Conservation (phyloP, 768 basidiomycete species). For the Boletus edulis region DNA sequence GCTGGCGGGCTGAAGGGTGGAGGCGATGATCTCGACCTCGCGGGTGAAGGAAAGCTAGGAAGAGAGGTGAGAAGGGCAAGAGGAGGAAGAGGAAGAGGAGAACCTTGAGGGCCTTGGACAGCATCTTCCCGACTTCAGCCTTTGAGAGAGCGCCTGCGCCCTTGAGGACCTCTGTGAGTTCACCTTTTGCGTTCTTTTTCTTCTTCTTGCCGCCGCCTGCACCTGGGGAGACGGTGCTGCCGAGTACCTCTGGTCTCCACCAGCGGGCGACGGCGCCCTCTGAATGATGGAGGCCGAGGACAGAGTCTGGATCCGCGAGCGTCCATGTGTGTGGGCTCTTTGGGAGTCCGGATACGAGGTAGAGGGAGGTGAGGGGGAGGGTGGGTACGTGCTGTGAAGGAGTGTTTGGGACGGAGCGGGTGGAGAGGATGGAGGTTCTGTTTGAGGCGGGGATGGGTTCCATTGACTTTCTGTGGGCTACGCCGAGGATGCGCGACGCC, state of each 20-base stretch:
- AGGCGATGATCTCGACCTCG: constrained; percentile 92
- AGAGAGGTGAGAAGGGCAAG: neutral
- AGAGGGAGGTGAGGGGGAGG: constrained; percentile 76
- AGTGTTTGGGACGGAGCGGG: constrained; percentile 43
- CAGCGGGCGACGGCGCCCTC: constrained; percentile 85
- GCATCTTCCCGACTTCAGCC: constrained; percentile 86
- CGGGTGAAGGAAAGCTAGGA: constrained; percentile 82
- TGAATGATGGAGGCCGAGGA: constrained; percentile 75
- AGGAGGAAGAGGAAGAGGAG: constrained; percentile 1
- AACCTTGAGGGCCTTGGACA: constrained; percentile 89
- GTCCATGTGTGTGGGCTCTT: constrained; percentile 92
- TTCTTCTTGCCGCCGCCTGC: constrained; percentile 79
- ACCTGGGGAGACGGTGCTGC: constrained; percentile 82
- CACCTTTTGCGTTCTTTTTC: constrained; percentile 57
- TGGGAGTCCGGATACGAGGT: constrained; percentile 85
- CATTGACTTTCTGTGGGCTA: constrained; percentile 74
- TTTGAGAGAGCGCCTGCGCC: constrained; percentile 80
- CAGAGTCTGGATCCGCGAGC: constrained; percentile 79
- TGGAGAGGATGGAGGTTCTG: constrained; percentile 76
- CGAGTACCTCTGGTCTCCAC: constrained; percentile 91
- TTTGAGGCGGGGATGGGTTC: constrained; percentile 79
- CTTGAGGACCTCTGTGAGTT: constrained; percentile 56
- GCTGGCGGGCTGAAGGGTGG: constrained; percentile 90
- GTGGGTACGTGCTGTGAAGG: constrained; percentile 65
- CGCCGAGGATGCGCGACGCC: constrained; percentile 75